Evolutionary conservation across 352 stramenopile genomes (phyloP), one percentile per base, ranked within the genome.

Genomic region (Globisporangium parvum): DNA sequence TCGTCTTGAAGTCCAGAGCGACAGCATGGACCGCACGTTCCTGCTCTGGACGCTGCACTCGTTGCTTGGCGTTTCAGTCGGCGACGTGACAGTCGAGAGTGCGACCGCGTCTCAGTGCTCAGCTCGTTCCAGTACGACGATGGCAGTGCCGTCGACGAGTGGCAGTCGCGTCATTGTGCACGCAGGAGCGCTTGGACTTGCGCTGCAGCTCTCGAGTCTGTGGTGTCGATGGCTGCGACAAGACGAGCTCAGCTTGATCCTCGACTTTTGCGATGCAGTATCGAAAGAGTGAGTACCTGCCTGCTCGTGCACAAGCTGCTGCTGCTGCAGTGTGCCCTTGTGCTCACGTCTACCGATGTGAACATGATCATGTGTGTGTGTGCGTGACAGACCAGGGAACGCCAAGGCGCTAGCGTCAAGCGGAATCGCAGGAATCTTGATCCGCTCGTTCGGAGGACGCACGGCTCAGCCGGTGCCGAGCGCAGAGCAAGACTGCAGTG

Each of bases 121-220:
- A 2, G 6, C 31, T 37, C 31, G 1, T 12, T 37, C 31, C 31
- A 37, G 31, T 37, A 8, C 31, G 31, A 37, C 31, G 31, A 37
- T 8, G 31, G 4, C 54, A 21, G 12, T 41, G 9, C 5, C 44
- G 18, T 12, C 28, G 37, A 31, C 28, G 18, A 18, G 23, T 24
- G 1, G 18, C 6, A 52, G 9, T 8, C 17, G 42, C 20, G 56
- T 23, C 1, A 53, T 77, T 18, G 51, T 59, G 14, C 57, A 68
- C 26, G 60, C 69, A 3, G 46, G 56, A 23, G 53, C 67, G 8
- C 65, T 75, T 51, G 59, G 35, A 6, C 20, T 72, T 44, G 69
- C 53, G 9, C 48, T 75, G 23, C 69, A 77, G 44, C 31, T 77
- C 12, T 51, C 72, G 47, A 67, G 59, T 56, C 33, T 68, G 14